Base-by-base conservation (phyloP, 441 rosid genomes). In the Biscutella laevigata region DNA sequence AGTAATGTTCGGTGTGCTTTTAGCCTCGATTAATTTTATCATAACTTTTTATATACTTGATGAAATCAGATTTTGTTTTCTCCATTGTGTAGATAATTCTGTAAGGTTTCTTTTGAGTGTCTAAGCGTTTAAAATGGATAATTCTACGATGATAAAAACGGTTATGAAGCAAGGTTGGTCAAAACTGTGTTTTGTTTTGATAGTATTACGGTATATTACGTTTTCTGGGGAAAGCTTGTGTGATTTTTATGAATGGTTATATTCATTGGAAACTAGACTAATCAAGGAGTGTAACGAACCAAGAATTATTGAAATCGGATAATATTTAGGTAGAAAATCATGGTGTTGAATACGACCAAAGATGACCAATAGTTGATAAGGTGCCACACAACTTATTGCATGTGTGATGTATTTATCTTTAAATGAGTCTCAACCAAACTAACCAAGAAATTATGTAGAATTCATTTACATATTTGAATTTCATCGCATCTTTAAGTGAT, bases 1-100 rank as follows among this genome's bases (percentile, higher is more conserved):
- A 52, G 47, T 66, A 35, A n/a, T 44, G 61, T 62, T 74, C 51
- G 78, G 77, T 89, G 97, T 89, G 97, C 71, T 66, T 66, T 53
- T 66, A 32, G 57, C 32, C 20, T 59, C 15, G 38, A 19, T 27
- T 45, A 27, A 13, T 10, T 1, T 50, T n/a, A 14, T 19, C 24
- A 40, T 69, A 76, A 71, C 77, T 79, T 51, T 28, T 50, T 27
- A 1, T 64, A 1, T 26, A 62, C 6, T 65, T 0, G 0, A 57
- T 55, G 67, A 45, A 76, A 62, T 70, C 69, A 4, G 2, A 0
- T 70, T 57, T 45, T n/a, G 10, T 59, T 71, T 77, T 13, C 21
- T 53, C 9, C 37, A 14, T 2, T 33, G 10, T 51, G 68, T 73
- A 76, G 75, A 10, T 33, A 33, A 51, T 71, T 75, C 51, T 67